These are phyloP conservation scores for Ciborinia camelliae DNA, from an alignment of 2,329 filamentous ascomycete genomes.

Conservation along the genomic window DNA sequence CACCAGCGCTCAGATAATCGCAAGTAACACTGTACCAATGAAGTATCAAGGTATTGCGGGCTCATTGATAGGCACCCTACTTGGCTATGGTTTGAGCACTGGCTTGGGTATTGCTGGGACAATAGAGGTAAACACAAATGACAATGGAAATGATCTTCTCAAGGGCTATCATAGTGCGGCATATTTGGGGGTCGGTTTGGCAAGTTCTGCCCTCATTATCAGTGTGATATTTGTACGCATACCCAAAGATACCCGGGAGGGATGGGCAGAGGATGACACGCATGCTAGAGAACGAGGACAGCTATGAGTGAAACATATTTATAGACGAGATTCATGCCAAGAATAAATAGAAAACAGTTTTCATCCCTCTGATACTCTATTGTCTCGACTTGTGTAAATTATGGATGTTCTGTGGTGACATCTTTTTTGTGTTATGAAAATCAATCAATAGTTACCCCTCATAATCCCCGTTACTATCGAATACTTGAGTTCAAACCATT, in stretches of 20 bases:
- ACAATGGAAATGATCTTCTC: conserved; percentile 29
- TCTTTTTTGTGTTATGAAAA: too few relatives aligned
- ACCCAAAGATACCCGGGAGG: conserved; percentile 41
- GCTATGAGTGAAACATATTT: neutral
- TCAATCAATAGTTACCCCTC: too few relatives aligned
- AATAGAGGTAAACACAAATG: conserved; percentile 35
- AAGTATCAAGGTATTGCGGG: conserved; percentile 49
- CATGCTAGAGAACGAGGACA: conserved; percentile 4
- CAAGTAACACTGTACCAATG: conserved; percentile 48
- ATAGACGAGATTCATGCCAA: neutral
- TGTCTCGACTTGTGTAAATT: too few relatives aligned
- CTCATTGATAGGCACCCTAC: conserved; percentile 45
- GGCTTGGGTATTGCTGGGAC: conserved; percentile 46
- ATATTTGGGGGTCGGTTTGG: conserved; percentile 42
- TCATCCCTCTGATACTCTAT: neutral
- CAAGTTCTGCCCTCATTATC: conserved; percentile 38
- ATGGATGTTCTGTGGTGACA: too few relatives aligned
- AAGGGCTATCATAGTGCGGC: conserved; percentile 41
- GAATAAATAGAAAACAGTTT: neutral
- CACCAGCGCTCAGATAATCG: conserved; percentile 51
- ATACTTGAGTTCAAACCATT: too few relatives aligned
- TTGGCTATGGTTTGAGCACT: conserved; percentile 43
- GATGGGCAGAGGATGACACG: conserved; percentile 32
- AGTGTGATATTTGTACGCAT: conserved; percentile 42
- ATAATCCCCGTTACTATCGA: too few relatives aligned